Base-by-base conservation (phyloP, 371 early-diverging fungal species). In the Syncephalastrum contaminatum region DNA sequence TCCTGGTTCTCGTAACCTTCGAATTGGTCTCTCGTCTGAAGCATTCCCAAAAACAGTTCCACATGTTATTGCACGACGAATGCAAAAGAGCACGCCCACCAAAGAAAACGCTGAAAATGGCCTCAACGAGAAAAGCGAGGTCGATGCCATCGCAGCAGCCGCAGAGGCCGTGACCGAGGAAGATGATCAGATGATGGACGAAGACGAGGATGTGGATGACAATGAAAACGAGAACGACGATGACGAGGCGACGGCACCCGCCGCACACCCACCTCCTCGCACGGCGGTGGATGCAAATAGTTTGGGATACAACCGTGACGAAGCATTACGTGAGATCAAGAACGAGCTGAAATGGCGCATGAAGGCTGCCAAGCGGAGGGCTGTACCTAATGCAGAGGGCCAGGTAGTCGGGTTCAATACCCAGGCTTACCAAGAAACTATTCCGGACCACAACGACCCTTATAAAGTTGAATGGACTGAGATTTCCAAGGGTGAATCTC, bases 391-490 rank as follows among this genome's bases (percentile, higher is more conserved):
- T 61, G 93, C 89, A 3, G 77, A 81, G 44, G 53, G 77, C 18
- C 88, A 89, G 50, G 90, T 91, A 1, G 58, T 80, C 21, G 80
- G 87, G 0, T 93, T 86, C 70, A 95, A 95, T 59, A 60, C 78
- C 10, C 80, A 81, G 39, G 72, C 86, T 13, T 56, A 56, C 21
- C 84, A 88, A 6, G 90, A 90, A 56, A 77, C 61, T 0, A 91
- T 95, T 57, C 76, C 84, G 15, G 95, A 92, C 56, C 92, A 93
- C 59, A 95, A 95, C 58, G 95, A 95, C 60, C 93, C 95, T 10
- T 91, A 88, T 60, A 83, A 86, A 52, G 84, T 92, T 13, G 95
- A 95, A 47, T 95, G 92, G 94, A 87, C 88, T 0, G 79, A 85
- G 8, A 55, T 75, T 1, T 45, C 24, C 21, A 24, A 52, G 2